phyloP scores from a whole-genome alignment of 345 rosid genomes.

The Kernera saxatilis region DNA sequence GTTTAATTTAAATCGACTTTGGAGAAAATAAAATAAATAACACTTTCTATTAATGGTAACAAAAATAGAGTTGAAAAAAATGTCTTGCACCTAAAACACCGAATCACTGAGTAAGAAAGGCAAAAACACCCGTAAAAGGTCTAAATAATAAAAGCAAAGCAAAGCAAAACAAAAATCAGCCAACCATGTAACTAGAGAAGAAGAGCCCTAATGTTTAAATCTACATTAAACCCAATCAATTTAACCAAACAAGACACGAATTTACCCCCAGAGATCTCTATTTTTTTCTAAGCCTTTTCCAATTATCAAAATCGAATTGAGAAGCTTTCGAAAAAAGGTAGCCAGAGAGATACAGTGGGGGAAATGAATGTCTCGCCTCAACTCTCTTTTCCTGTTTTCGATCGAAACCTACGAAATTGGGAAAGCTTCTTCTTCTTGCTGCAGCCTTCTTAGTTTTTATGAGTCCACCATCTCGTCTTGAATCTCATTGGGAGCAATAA shows the following conservation, averaged over 20 bases:
- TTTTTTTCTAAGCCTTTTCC: slow-evolving; percentile 13
- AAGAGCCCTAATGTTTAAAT: slow-evolving; percentile 15
- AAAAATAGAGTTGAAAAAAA: background rate
- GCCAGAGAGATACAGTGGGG: background rate
- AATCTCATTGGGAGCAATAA: slow-evolving; percentile 72
- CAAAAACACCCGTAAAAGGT: background rate
- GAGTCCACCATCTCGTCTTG: slow-evolving; percentile 84
- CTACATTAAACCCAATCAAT: slow-evolving; percentile 20
- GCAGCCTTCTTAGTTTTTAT: slow-evolving; percentile 22
- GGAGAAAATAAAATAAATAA: background rate
- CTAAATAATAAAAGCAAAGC: background rate
- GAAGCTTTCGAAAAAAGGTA: background rate
- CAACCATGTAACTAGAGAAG: slow-evolving; percentile 10
- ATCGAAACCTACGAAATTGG: slow-evolving; percentile 1
- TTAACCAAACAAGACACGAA: slow-evolving; percentile 7
- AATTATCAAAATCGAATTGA: slow-evolving; percentile 10
- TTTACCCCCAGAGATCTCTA: slow-evolving; percentile 5
- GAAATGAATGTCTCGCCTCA: slow-evolving; percentile 1
- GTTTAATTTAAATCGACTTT: background rate
- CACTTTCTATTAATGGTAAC: background rate
- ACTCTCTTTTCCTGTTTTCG: background rate
- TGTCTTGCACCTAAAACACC: slow-evolving; percentile 3
- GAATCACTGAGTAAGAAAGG: background rate
- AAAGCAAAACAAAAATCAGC: background rate
- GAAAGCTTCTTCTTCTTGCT: background rate